Evolutionary conservation across 1,284 basidiomycete species (phyloP).

Genomic region (Fomitopsis betulina): DNA sequence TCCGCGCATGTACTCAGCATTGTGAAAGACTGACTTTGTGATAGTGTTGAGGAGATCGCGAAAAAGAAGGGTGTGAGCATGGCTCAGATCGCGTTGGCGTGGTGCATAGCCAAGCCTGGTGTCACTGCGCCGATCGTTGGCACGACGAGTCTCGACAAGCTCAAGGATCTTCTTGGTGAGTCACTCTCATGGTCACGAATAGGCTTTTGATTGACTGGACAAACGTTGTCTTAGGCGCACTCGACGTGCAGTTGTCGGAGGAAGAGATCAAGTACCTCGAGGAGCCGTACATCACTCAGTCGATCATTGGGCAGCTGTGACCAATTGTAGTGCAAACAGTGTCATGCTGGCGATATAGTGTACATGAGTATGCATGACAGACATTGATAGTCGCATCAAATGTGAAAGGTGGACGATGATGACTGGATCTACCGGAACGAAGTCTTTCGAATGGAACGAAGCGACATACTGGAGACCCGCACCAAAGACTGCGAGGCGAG

Average conservation of each 20-base stretch:
- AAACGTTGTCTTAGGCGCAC: neutral
- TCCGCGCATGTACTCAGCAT: too few relatives aligned
- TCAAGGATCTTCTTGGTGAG: conserved; percentile 45
- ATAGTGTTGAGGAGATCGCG: conserved; percentile 38
- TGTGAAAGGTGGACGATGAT: too few relatives aligned
- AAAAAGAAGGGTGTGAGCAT: conserved; percentile 29
- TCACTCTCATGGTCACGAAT: neutral
- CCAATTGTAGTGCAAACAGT: neutral
- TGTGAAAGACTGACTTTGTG: too few relatives aligned
- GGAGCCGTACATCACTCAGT: conserved; percentile 16
- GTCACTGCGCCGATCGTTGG: conserved; percentile 53
- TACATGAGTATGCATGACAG: too few relatives aligned
- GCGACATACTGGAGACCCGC: too few relatives aligned
- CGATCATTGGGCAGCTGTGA: conserved; percentile 18
- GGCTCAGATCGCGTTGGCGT: conserved; percentile 42
- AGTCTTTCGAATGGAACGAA: too few relatives aligned
- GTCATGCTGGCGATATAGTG: neutral
- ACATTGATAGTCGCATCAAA: too few relatives aligned
- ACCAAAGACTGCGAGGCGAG: too few relatives aligned
- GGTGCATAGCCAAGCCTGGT: conserved; percentile 22
- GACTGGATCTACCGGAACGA: too few relatives aligned
- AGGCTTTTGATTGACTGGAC: neutral
- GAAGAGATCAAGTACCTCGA: conserved; percentile 18
- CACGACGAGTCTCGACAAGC: conserved; percentile 43
- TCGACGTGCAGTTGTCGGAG: conserved; percentile 26